Evolutionary conservation across 2,329 filamentous ascomycete genomes (phyloP), one percentile per base, ranked within the genome.

Genomic region (Mycosphaerella sp.): DNA sequence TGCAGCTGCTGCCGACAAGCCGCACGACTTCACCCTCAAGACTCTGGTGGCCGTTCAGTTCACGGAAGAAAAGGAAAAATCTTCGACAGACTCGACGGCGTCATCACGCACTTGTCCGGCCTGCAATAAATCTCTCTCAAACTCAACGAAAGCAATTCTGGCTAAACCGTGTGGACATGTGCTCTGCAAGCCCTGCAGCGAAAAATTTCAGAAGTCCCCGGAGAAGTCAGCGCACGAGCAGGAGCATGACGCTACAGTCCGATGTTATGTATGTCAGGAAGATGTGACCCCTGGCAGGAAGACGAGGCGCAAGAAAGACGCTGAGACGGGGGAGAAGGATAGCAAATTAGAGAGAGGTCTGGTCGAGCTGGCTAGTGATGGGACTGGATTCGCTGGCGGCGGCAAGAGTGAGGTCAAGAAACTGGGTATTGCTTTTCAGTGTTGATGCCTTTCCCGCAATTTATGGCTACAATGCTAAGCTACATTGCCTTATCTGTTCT

Each of bases 121-220:
- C 41, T 98, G 91, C 71, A 82, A 86, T 59, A 95, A 94, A 70
- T 78, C 75, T 1, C 76, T 97, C 10, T 86, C 81, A 41, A 97
- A 97, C 66, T 79, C 86, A 2, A 86, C 87, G 3, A 87, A 86
- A 65, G 87, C 90, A 0, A 81, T 90, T 67, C 75, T 96, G 45
- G 84, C 87, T 1, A 90, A 88, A 66, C 87, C 87, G 0, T 98
- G 91, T 63, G 91, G 91, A 0, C 91, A 98, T 66, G 89, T 97
- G 0, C 71, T 96, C 17, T 98, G 91, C 70, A 85, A 86, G 62
- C 84, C 79, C 35, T 96, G 91, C 64, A 85, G 90, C 13, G 79
- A 84, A 49, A 86, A 89, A 64, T 95, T 97, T 68, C 84, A 96
- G 76, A 78, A 77, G 6, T 78, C 81, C 4, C 66, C 71, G 0